Percentiles rank a stretch among this genome's conserved stretches.
phyloP scores from a whole-genome alignment of 2,329 filamentous ascomycete species.

The Chaetomium globosum region DNA sequence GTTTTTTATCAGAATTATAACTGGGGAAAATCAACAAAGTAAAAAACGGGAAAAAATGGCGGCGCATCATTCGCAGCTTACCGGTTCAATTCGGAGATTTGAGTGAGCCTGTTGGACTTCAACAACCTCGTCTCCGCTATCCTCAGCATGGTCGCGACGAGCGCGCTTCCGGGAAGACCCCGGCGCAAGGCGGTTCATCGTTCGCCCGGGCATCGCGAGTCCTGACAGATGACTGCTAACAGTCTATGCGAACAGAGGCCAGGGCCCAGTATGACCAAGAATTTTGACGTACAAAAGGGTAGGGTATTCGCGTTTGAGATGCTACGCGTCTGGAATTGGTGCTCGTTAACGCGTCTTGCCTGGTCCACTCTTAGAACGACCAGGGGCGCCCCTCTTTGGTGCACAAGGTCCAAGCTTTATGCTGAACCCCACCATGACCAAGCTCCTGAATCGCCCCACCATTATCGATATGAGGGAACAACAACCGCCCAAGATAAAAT shows the following conservation, averaged over 20 bases:
- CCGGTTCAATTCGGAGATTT: constrained; percentile 45
- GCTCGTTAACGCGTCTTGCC: constrained; percentile 3
- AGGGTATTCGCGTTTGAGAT: not conserved
- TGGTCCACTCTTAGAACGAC: not conserved
- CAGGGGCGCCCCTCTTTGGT: constrained; percentile 3
- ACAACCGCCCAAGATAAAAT: not conserved
- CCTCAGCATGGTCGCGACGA: constrained; percentile 42
- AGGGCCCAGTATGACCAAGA: not conserved
- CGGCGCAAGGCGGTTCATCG: constrained; percentile 34
- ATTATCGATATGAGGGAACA: constrained; percentile 6
- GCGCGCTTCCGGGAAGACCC: constrained; percentile 48
- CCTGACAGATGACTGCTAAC: too few relatives aligned
- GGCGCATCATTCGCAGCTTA: constrained; percentile 38
- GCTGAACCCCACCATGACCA: constrained; percentile 18
- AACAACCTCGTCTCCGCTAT: constrained; percentile 42
- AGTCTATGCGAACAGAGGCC: not conserved
- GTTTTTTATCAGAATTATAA: constrained; percentile 17
- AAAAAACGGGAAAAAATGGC: not conserved
- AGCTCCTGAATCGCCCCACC: constrained; percentile 1
- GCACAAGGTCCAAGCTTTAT: not conserved
- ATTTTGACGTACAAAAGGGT: not conserved
- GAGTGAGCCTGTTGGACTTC: constrained; percentile 49
- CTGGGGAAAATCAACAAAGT: not conserved
- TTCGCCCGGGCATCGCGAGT: constrained; percentile 39
- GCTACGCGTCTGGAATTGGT: constrained; percentile 2